phyloP scores from a whole-genome alignment of 441 rosid genomes.

The Jatropha podagrica region DNA sequence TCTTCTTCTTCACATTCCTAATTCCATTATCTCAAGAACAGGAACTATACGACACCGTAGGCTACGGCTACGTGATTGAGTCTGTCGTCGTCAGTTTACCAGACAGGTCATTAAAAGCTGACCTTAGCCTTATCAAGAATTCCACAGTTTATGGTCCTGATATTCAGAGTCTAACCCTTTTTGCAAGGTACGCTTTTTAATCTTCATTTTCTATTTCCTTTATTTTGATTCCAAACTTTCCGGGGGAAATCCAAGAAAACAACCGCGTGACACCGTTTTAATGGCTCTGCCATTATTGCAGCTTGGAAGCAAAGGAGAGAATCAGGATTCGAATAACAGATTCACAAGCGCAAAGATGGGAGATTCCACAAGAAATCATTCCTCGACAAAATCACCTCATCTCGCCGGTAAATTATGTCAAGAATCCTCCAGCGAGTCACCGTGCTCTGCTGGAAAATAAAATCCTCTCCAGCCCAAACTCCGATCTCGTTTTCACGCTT shows the following conservation, averaged over 20 bases:
- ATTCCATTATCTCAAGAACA: slow-evolving; percentile 3
- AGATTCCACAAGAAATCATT: slow-evolving; percentile 39
- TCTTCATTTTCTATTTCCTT: background rate
- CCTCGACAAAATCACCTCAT: slow-evolving; percentile 33
- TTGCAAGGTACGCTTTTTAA: slow-evolving; percentile 40
- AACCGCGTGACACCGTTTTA: background rate
- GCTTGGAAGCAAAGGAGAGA: slow-evolving; percentile 33
- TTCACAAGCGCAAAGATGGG: slow-evolving; percentile 38
- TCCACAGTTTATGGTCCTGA: slow-evolving; percentile 58
- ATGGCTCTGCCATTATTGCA: slow-evolving; percentile 1
- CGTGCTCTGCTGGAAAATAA: slow-evolving; percentile 6
- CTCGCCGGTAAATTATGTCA: background rate
- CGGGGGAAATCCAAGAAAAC: background rate
- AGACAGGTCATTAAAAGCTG: slow-evolving; percentile 37
- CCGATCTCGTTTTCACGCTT: slow-evolving; percentile 64
- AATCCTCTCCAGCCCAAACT: slow-evolving; percentile 30
- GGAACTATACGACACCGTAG: slow-evolving; percentile 27
- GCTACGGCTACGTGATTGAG: slow-evolving; percentile 51
- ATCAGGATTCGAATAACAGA: slow-evolving; percentile 44
- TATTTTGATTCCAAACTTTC: background rate
- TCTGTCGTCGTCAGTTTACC: slow-evolving; percentile 31
- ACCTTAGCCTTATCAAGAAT: slow-evolving; percentile 42
- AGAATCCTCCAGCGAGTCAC: background rate
- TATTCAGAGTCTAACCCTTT: slow-evolving; percentile 44
- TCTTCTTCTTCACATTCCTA: background rate